Conservation (phyloP, 2,329 filamentous ascomycete genomes). For the Iodosphaeria phyllophila region DNA sequence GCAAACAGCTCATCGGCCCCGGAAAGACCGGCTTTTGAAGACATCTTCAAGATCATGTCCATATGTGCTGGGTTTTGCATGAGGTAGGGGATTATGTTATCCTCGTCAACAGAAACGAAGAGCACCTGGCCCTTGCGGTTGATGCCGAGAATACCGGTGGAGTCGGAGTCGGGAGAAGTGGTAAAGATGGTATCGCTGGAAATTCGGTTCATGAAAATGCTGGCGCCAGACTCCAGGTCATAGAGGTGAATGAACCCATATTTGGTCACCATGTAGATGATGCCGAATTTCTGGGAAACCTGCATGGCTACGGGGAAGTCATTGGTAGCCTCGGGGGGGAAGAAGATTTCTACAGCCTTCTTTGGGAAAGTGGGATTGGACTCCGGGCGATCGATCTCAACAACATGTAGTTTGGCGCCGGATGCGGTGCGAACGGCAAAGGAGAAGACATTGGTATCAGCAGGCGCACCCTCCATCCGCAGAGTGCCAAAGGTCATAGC, state of each 20-base stretch:
- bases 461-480: conserved; percentile 69
- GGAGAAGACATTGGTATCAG: conserved; percentile 89
- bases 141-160: conserved; percentile 78
- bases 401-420: conserved; percentile 89
- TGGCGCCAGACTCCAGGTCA: conserved; percentile 85
- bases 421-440: conserved; percentile 83
- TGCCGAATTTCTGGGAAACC: conserved; percentile 87
- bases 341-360: conserved; percentile 95
- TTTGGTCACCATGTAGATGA: conserved; percentile 95
- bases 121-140: conserved; percentile 97
- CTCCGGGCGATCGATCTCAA: conserved; percentile 88
- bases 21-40: conserved; percentile 79
- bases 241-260: conserved; percentile 99
- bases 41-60: conserved; percentile 86
- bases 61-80: conserved; percentile 92
- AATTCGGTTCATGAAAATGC: conserved; percentile 99
- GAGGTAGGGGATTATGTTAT: conserved; percentile 79
- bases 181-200: conserved; percentile 99
- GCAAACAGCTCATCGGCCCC: conserved; percentile 88
- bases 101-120: conserved; percentile 84
- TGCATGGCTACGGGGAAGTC: conserved; percentile 98
- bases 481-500: conserved; percentile 87
- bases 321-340: conserved; percentile 84
- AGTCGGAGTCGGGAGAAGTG: conserved; percentile 66
- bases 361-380: conserved; percentile 81